Conservation (phyloP, 495 filamentous ascomycete species). For the Melanomma pulvis-pyrius region DNA sequence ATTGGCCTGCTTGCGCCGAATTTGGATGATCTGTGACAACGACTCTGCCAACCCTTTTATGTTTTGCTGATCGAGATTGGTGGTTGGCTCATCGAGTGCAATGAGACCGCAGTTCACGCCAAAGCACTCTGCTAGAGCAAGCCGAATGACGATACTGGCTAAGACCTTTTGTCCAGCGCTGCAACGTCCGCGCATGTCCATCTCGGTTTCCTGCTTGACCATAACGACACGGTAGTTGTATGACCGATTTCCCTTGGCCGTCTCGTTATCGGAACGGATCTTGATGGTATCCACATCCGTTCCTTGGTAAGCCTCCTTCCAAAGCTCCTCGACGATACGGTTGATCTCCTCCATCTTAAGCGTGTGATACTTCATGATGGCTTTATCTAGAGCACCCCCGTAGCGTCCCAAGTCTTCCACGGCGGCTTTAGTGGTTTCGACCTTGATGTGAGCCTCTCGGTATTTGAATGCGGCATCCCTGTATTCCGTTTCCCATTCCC, state of each 20-base stretch:
- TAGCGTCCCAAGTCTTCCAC: conserved; percentile 88
- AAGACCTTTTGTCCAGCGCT: conserved; percentile 96
- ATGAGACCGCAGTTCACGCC: conserved; percentile 95
- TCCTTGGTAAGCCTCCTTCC: conserved; percentile 95
- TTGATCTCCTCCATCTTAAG: conserved; percentile 99
- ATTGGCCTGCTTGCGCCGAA: conserved; percentile 82
- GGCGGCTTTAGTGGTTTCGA: conserved; percentile 89
- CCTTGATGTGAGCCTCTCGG: conserved; percentile 84
- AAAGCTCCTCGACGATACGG: conserved; percentile 88
- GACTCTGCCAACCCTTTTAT: conserved; percentile 84
- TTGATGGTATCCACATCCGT: conserved; percentile 97
- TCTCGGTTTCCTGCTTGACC: conserved; percentile 95
- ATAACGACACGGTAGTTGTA: conserved; percentile 99
- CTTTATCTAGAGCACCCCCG: conserved; percentile 78
- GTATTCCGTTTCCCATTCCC: conserved; percentile 85
- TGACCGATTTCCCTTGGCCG: conserved; percentile 70
- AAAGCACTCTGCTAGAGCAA: conserved; percentile 96
- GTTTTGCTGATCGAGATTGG: conserved; percentile 94
- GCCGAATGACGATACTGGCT: conserved; percentile 94
- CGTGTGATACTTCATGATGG: conserved; percentile 94
- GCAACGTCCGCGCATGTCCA: conserved; percentile 99
- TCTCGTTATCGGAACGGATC: conserved; percentile 86
- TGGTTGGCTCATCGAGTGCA: conserved; percentile 96
- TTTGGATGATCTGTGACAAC: conserved; percentile 83
- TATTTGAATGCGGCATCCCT: conserved; percentile 80